Percentiles rank a stretch among this genome's conserved stretches.
phyloP scores from a whole-genome alignment of 176 grass and related monocot genomes.

The Musa itinerans region DNA sequence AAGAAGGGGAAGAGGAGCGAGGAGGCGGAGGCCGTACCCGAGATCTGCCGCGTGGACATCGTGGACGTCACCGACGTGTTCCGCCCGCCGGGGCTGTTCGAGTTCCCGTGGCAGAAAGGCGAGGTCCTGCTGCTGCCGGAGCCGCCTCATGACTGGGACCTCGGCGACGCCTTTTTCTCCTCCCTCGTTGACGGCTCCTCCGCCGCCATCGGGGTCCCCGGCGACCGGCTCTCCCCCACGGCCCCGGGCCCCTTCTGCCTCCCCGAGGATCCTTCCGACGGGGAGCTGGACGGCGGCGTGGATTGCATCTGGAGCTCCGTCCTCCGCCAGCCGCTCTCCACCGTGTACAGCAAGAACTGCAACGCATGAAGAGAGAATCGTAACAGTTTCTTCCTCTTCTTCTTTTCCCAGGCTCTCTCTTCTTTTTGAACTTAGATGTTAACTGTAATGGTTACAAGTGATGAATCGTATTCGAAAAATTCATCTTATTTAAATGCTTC shows the following conservation, averaged over 20 bases:
- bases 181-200: slow-evolving; percentile 7
- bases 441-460: too few species aligned
- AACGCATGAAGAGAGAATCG: too few species aligned
- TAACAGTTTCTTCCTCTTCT: too few species aligned
- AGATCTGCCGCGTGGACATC: background rate
- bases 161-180: slow-evolving; percentile 19
- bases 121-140: background rate
- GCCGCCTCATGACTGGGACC: background rate
- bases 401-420: too few species aligned
- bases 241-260: background rate
- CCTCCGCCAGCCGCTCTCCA: slow-evolving; percentile 1
- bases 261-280: background rate
- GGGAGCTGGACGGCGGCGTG: background rate
- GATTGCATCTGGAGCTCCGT: slow-evolving; percentile 19
- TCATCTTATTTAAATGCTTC: too few species aligned
- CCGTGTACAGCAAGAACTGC: too few species aligned
- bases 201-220: background rate
- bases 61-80: background rate
- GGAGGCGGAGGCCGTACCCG: background rate
- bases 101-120: slow-evolving; percentile 19
- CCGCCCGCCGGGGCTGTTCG: slow-evolving; percentile 15
- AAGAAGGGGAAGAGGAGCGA: background rate
- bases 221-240: slow-evolving; percentile 6
- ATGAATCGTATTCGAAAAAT: too few species aligned
- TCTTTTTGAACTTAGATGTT: too few species aligned